These are phyloP conservation scores for Eutypa lata DNA, from an alignment of 2,329 filamentous ascomycete genomes.

Conservation along the genomic window DNA sequence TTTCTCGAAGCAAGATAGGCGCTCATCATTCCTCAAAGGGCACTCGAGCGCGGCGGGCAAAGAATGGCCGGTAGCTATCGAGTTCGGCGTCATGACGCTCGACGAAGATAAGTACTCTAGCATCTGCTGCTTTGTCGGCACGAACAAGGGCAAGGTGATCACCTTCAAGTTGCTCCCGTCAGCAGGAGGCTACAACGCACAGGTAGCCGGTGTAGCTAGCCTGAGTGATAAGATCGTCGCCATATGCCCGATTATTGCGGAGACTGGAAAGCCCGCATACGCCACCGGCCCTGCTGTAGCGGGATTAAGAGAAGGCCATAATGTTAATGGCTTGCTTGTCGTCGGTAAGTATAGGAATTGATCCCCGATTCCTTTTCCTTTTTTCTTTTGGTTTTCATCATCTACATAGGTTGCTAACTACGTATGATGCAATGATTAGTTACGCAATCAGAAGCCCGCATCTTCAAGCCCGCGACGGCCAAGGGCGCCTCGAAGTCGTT, in stretches of 20 bases:
- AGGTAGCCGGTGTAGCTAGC: conserved; percentile 64
- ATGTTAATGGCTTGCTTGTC: conserved; percentile 77
- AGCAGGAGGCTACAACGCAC: conserved; percentile 67
- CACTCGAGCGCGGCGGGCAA: conserved; percentile 46
- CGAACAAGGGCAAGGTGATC: conserved; percentile 75
- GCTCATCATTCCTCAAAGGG: conserved; percentile 65
- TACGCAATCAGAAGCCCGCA: conserved; percentile 70
- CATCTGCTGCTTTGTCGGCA: conserved; percentile 88
- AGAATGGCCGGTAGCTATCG: conserved; percentile 78
- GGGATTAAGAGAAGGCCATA: conserved; percentile 70
- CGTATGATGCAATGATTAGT: conserved; percentile 36
- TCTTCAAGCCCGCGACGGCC: conserved; percentile 79
- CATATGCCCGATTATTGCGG: conserved; percentile 75
- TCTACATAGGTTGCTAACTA: too few species aligned
- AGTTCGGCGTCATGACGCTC: conserved; percentile 90
- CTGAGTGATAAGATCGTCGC: conserved; percentile 70
- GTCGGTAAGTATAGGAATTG: conserved; percentile 50
- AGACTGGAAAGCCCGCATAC: conserved; percentile 70
- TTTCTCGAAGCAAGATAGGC: conserved; percentile 73
- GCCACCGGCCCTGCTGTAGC: conserved; percentile 75
- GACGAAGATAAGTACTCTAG: conserved; percentile 96
- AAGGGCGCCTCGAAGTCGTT: conserved; percentile 94
- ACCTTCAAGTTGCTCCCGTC: conserved; percentile 89
- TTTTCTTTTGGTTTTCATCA: neutral
- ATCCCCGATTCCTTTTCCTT: neutral